Percentiles rank a stretch among this genome's conserved stretches.
These are phyloP conservation scores for Penicillium brasilianum DNA, from an alignment of 2,329 filamentous ascomycete genomes.

Conservation along the genomic window DNA sequence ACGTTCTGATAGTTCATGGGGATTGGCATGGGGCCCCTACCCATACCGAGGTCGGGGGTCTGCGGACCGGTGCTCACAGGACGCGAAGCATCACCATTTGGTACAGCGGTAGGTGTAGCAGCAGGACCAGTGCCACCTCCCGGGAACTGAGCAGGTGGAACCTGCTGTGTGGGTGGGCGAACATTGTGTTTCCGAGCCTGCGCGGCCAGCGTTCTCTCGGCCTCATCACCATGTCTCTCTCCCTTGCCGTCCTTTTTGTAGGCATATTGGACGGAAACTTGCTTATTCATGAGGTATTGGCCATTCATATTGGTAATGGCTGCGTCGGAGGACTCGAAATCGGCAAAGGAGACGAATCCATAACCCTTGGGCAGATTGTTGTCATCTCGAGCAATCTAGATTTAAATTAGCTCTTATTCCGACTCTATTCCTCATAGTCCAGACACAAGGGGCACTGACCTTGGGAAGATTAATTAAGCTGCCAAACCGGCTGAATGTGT, in stretches of 20 bases:
- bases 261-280: slow-evolving; percentile 94
- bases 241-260: slow-evolving; percentile 99
- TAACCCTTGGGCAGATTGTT: slow-evolving; percentile 90
- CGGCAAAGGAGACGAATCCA: slow-evolving; percentile 90
- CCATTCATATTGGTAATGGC: slow-evolving; percentile 92
- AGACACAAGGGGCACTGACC: slow-evolving; percentile 53
- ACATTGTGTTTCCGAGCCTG: slow-evolving; percentile 96
- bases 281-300: slow-evolving; percentile 96
- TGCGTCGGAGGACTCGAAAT: slow-evolving; percentile 91
- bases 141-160: slow-evolving; percentile 73
- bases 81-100: slow-evolving; percentile 47
- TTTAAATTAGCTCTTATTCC: slow-evolving; percentile 31
- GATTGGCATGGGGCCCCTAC: slow-evolving; percentile 47
- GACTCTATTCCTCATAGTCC: background rate
- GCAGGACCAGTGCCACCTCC: slow-evolving; percentile 43
- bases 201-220: slow-evolving; percentile 86
- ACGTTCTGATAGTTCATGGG: slow-evolving; percentile 49
- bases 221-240: slow-evolving; percentile 91
- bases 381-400: slow-evolving; percentile 77
- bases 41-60: slow-evolving; percentile 39
- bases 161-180: slow-evolving; percentile 74
- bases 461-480: slow-evolving; percentile 83
- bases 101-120: slow-evolving; percentile 51
- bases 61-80: slow-evolving; percentile 39
- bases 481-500: slow-evolving; percentile 92